Evolutionary conservation across 306 rosid genomes (phyloP), one percentile per base, ranked within the genome.

Genomic region (Fragaria iinumae): DNA sequence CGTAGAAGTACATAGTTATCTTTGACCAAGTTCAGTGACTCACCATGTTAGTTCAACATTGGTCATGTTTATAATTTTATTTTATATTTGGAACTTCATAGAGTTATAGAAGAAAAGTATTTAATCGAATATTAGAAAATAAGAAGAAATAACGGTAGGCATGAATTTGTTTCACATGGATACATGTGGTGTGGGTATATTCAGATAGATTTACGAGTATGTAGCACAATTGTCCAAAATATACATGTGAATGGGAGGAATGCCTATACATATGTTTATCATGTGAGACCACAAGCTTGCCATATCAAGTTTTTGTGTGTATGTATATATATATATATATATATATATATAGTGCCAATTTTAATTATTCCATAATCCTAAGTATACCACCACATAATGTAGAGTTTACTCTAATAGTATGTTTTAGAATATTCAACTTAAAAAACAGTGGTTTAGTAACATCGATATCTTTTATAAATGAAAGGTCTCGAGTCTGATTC

Each of bases 201-300:
- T 79, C 41, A 68, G 77, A 48, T 49, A 72, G 21, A 49, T 34
- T 36, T 47, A 76, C 43, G 69, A 72, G 60, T 21, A 38, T 32
- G 77, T 29, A 43, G 67, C 76, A 73, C 78, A 73, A 74, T 47
- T 32, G 77, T 83, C 82, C 81, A 80, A 82, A 81, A 81, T n/a
- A 76, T 59, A 63, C 86, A 90, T 82, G 93, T 80, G 88, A 77
- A n/a, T n/a, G 36, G 60, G 43, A 76, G 74, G 83, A 70, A 67
- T 38, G 78, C 11, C 25, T 17, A 27, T 59, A 41, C 77, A n/a
- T n/a, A 44, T 25, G 50, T 43, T 43, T 77, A 59, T 55, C 73
- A 49, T 38, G 72, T 65, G 55, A 36, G 41, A 43, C 10, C 67
- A 59, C 53, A 18, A 18, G 44, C 45, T 56, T 17, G 75, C 59